Conservation (phyloP, 2,329 filamentous ascomycete genomes). For the Cercospora sojina region DNA sequence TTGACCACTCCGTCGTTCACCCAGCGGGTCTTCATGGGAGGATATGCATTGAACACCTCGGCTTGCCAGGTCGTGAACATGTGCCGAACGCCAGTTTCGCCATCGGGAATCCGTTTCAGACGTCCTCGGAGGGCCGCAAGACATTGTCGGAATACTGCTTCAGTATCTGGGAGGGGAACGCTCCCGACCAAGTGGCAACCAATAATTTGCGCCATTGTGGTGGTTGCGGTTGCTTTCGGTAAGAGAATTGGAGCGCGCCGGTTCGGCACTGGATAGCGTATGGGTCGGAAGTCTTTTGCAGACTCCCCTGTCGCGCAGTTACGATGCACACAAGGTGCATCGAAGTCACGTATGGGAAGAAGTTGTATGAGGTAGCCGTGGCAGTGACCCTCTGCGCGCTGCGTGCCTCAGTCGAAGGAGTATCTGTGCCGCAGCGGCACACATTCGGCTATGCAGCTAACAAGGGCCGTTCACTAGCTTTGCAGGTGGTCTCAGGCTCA, state of each 20-base stretch:
- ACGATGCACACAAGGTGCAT: neutral
- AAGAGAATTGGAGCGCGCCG: neutral
- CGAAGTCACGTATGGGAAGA: neutral
- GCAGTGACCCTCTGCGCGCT: neutral
- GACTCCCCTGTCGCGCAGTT: neutral
- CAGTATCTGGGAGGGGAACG: constrained; percentile 38
- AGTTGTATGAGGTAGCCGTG: neutral
- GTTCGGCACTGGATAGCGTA: neutral
- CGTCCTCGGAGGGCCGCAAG: constrained; percentile 36
- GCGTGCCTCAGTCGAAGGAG: neutral
- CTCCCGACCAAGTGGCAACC: constrained; percentile 42
- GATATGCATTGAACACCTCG: constrained; percentile 33
- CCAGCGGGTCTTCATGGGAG: constrained; percentile 30
- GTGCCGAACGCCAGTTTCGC: constrained; percentile 42
- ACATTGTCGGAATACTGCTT: constrained; percentile 38
- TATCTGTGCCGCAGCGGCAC: neutral
- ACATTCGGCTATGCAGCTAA: constrained; percentile 8
- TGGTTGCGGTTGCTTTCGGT: neutral
- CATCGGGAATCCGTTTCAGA: constrained; percentile 44
- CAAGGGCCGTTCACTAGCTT: neutral
- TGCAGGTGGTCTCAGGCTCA: neutral
- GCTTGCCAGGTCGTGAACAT: constrained; percentile 40
- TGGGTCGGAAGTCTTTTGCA: neutral
- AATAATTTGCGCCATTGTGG: constrained; percentile 19
- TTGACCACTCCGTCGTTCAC: constrained; percentile 27